phyloP scores from a whole-genome alignment of 495 filamentous ascomycete species.

The Penicillium argentinense region DNA sequence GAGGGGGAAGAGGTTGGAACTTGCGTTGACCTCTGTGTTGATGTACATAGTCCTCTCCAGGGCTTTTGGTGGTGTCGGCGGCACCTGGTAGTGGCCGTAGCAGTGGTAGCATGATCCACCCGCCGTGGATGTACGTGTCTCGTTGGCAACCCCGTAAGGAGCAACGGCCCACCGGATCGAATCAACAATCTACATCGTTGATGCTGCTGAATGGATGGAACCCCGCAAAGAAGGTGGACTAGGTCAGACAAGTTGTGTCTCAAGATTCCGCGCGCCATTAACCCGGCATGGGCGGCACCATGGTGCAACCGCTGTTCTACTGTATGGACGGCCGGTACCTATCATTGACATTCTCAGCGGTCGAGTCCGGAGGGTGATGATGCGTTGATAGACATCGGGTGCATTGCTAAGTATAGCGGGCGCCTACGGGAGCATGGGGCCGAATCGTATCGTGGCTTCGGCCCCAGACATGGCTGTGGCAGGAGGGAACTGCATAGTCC shows the following conservation, averaged over 20 bases:
- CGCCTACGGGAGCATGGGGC: not conserved
- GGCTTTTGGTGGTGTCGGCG: not conserved
- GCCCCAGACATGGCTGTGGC: not conserved
- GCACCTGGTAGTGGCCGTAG: not conserved
- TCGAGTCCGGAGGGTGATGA: constrained; percentile 4
- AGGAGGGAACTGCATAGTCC: not conserved
- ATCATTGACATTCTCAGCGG: not conserved
- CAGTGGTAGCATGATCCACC: no score
- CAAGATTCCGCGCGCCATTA: constrained; percentile 6
- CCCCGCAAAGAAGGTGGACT: constrained; percentile 7
- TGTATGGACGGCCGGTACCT: not conserved
- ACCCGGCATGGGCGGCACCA: not conserved
- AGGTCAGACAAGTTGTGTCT: constrained; percentile 4
- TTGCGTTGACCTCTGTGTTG: not conserved
- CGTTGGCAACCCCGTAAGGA: not conserved
- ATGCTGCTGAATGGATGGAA: constrained; percentile 6
- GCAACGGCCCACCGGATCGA: constrained; percentile 7
- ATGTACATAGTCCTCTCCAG: not conserved
- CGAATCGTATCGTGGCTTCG: not conserved
- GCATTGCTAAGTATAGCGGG: not conserved
- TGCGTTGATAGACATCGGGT: no score
- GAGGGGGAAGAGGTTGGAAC: not conserved
- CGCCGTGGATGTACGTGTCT: constrained; percentile 8
- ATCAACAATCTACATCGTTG: not conserved
- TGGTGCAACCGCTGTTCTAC: not conserved